These are phyloP conservation scores for Saturnispora mendoncae DNA, from an alignment of 805 yeast species.

Conservation along the genomic window DNA sequence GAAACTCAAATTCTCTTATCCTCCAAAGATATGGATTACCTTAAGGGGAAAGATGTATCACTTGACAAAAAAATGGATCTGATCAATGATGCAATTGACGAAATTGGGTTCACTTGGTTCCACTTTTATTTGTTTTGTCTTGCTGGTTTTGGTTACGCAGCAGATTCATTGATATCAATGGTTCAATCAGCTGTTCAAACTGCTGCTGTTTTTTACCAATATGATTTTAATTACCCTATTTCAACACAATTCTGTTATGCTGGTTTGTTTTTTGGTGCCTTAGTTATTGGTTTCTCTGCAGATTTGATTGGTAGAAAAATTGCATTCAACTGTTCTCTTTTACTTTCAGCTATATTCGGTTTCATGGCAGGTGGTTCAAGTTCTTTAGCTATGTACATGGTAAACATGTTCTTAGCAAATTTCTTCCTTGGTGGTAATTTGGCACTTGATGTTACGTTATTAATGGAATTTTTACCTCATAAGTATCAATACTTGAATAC, in stretches of 20 bases:
- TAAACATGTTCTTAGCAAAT: slow-evolving; percentile 37
- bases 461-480: slow-evolving; percentile 44
- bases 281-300: slow-evolving; percentile 49
- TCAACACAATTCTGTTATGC: slow-evolving; percentile 40
- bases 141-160: slow-evolving; percentile 50
- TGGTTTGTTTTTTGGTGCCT: slow-evolving; percentile 45
- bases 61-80: slow-evolving; percentile 35
- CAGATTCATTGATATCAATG: slow-evolving; percentile 43
- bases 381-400: slow-evolving; percentile 40
- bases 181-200: slow-evolving; percentile 39
- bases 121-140: slow-evolving; percentile 41
- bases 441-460: slow-evolving; percentile 45
- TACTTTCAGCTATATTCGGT: slow-evolving; percentile 42
- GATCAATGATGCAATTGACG: slow-evolving; percentile 47
- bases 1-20: slow-evolving; percentile 2
- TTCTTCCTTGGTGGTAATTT: slow-evolving; percentile 51
- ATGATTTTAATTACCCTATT: slow-evolving; percentile 35
- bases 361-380: slow-evolving; percentile 46
- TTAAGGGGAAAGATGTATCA: slow-evolving; percentile 28
- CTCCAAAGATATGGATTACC: slow-evolving; percentile 6
- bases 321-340: slow-evolving; percentile 42
- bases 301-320: slow-evolving; percentile 46
- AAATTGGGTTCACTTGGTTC: slow-evolving; percentile 52
- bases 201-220: slow-evolving; percentile 39
- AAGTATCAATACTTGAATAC: slow-evolving; percentile 44